Conservation (phyloP, 306 rosid genomes). For the Quercus cerris region DNA sequence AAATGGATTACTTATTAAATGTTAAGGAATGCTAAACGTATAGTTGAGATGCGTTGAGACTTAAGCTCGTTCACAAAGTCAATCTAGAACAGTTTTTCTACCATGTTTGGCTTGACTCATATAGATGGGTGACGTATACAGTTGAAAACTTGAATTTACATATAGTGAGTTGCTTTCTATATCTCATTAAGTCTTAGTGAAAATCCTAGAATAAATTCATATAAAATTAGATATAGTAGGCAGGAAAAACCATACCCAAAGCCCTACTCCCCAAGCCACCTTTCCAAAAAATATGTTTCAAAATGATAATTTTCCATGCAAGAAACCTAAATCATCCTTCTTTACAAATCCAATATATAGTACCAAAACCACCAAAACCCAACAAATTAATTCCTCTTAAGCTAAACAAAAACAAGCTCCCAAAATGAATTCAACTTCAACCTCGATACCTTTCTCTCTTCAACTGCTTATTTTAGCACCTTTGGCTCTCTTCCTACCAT, state of each 20-base stretch:
- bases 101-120: not conserved
- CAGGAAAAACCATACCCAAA: slow-evolving; percentile 21
- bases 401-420: not conserved
- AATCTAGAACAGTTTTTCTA: not conserved
- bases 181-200: too few relatives aligned
- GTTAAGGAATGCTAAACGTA: not conserved
- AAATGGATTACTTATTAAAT: too few relatives aligned
- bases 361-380: not conserved
- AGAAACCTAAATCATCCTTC: not conserved
- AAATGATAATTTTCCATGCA: not conserved
- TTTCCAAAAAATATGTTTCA: not conserved
- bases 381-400: not conserved
- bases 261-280: not conserved
- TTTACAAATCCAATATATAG: slow-evolving; percentile 3
- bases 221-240: slow-evolving; percentile 47
- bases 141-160: not conserved
- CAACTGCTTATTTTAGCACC: slow-evolving; percentile 5
- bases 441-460: slow-evolving; percentile 18
- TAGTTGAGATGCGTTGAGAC: not conserved
- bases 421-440: slow-evolving; percentile 2
- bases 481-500: slow-evolving; percentile 19
- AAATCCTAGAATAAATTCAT: not conserved
- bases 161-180: too few relatives aligned
- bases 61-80: not conserved
- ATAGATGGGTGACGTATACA: not conserved